A percentile compares a stretch with the other conserved stretches of the same genome.
Evolutionary conservation across 2,329 filamentous ascomycete species (phyloP).

Genomic region (Phialophora tarda): DNA sequence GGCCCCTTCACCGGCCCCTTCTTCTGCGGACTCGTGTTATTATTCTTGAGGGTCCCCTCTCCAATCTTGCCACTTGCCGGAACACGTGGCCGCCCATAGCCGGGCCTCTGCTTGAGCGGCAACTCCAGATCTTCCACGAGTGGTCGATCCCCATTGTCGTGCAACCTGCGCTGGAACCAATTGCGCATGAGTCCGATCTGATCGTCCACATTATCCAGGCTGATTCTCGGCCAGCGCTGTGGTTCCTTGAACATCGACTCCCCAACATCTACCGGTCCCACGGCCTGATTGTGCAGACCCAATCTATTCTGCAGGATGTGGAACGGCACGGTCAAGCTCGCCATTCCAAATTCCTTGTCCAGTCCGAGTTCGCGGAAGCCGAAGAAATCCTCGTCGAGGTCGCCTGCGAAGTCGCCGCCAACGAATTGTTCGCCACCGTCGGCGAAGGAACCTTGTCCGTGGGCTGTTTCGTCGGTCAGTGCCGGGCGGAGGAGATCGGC

Average conservation of each 20-base stretch:
- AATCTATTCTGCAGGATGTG: conserved; percentile 93
- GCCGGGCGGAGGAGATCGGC: conserved; percentile 93
- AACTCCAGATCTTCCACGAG: conserved; percentile 94
- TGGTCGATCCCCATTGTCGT: conserved; percentile 79
- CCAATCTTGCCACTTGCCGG: conserved; percentile 55
- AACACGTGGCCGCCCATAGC: conserved; percentile 50
- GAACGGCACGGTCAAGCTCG: conserved; percentile 86
- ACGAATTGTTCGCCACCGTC: conserved; percentile 98
- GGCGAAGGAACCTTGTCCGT: conserved; percentile 89
- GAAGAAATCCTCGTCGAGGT: conserved; percentile 98
- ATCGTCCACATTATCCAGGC: conserved; percentile 73
- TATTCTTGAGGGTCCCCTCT: conserved; percentile 42
- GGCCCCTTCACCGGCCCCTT: conserved; percentile 42
- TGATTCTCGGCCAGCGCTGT: conserved; percentile 75
- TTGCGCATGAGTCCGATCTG: conserved; percentile 88
- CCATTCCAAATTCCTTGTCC: conserved; percentile 85
- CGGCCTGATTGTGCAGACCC: conserved; percentile 69
- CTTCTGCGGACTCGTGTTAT: conserved; percentile 50
- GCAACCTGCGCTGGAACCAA: conserved; percentile 89
- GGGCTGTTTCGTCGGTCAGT: conserved; percentile 76
- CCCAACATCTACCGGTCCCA: conserved; percentile 22
- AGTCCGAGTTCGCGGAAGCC: conserved; percentile 95
- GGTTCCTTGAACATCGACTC: conserved; percentile 66
- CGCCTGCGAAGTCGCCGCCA: conserved; percentile 94
- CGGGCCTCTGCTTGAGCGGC: conserved; percentile 80